Evolutionary conservation across 2,329 filamentous ascomycete species (phyloP).

Genomic region (Decorospora gaudefroyi): DNA sequence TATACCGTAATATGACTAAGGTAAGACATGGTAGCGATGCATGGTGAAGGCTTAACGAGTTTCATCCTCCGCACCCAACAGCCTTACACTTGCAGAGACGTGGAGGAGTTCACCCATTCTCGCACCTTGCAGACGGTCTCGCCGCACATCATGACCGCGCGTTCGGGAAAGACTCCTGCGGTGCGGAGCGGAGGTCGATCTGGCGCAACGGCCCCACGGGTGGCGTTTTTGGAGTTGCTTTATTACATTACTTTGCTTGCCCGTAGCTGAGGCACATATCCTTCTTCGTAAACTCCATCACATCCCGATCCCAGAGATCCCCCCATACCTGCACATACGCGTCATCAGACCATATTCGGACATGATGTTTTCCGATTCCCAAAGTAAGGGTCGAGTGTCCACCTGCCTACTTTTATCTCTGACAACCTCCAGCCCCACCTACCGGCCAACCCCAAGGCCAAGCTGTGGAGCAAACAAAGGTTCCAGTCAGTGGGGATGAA

Average conservation of each 20-base stretch:
- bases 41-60: constrained; percentile 34
- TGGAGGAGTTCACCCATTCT: constrained; percentile 18
- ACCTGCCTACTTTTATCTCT: constrained; percentile 23
- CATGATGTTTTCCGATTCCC: constrained; percentile 41
- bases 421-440: constrained; percentile 37
- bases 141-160: constrained; percentile 21
- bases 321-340: constrained; percentile 18
- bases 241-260: constrained; percentile 38
- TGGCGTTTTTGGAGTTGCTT: constrained; percentile 33
- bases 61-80: constrained; percentile 32
- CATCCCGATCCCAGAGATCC: constrained; percentile 26
- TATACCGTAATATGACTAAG: constrained; percentile 12
- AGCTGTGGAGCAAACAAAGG: constrained; percentile 35
- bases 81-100: constrained; percentile 13
- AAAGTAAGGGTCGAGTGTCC: constrained; percentile 35
- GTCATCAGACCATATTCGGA: constrained; percentile 24
- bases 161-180: constrained; percentile 16
- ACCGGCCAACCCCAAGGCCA: constrained; percentile 32
- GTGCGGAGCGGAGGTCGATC: constrained; percentile 20
- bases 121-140: constrained; percentile 13
- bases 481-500: constrained; percentile 29
- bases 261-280: constrained; percentile 30
- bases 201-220: constrained; percentile 19
- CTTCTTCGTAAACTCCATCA: constrained; percentile 29
- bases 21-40: constrained; percentile 9